Evolutionary conservation across 1,284 basidiomycete genomes (phyloP), one percentile per base, ranked within the genome.

Genomic region (Coniferiporia weirii): DNA sequence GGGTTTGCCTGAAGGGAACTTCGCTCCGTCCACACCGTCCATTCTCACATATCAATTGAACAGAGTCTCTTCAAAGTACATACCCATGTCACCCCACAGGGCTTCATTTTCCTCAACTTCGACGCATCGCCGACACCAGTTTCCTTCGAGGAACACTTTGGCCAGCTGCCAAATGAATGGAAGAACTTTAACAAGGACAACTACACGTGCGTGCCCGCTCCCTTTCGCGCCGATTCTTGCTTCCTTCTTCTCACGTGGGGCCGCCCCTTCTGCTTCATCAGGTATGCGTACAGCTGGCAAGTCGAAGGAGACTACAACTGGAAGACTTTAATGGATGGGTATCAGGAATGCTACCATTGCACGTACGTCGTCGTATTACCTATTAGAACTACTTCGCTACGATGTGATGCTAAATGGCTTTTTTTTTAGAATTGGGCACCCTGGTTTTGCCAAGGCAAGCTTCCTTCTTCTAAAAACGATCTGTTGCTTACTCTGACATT

Each of bases 331-430:
- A 67, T 67, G 64, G 68, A 69, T 54, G 67, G 67, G 15, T 69
- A 68, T 56, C 65, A 69, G 57, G 66, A 68, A 40, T 68, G 66
- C 49, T 66, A 66, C 52, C 65, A 67, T 35, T 68, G 67, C 57
- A 56, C 49, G 35, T 62, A 35, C 38, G 60, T 48, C 38, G 60
- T 48, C n/a, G 20, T 51, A 27, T 40, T 22, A 10, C 32, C 32
- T 8, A 43, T 6, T 9, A 4, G n/a, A 32, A 20, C 3, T 45
- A 20, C 22, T 8, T 8, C 8, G 13, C 32, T 27, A 2, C n/a
- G 35, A 46, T 17, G 12, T 46, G 15, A 48, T 50, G 35, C 27
- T 45, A 19, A 47, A 27, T 40, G 38, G 15, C 12, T 34, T 3
- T 10, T n/a, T 27, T 34, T 48, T 20, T 35, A 60, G 61, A 20